Conservation (phyloP, 805 yeast genomes). For the Gaillardinia entomophila region DNA sequence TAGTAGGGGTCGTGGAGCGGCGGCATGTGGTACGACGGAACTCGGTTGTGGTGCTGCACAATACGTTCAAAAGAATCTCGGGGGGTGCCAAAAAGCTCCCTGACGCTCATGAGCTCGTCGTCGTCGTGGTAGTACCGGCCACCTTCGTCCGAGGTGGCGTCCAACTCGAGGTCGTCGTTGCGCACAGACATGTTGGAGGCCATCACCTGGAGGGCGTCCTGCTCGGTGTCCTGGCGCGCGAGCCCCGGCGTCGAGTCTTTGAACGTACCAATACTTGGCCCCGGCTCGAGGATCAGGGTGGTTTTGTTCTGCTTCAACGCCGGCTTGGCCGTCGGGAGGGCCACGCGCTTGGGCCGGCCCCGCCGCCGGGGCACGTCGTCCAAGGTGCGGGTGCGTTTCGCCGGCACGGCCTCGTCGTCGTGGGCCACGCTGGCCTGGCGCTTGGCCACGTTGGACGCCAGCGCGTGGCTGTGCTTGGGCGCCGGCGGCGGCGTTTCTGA, state of each 20-base stretch:
- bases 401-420: not conserved
- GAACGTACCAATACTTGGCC: conserved; percentile 28
- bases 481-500: conserved; percentile 41
- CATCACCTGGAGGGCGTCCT: conserved; percentile 32
- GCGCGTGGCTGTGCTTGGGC: conserved; percentile 41
- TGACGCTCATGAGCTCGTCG: conserved; percentile 32
- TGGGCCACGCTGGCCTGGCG: conserved; percentile 14
- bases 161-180: conserved; percentile 32
- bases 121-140: conserved; percentile 8
- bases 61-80: conserved; percentile 31
- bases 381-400: conserved; percentile 1
- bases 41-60: conserved; percentile 12
- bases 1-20: conserved; percentile 26
- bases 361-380: conserved; percentile 20
- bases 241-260: conserved; percentile 1
- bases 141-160: conserved; percentile 4
- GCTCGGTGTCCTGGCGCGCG: conserved; percentile 34
- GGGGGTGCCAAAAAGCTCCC: conserved; percentile 38
- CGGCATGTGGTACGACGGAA: conserved; percentile 5
- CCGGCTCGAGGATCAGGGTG: conserved; percentile 21
- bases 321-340: conserved; percentile 18
- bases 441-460: conserved; percentile 37
- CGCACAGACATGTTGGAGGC: conserved; percentile 26
- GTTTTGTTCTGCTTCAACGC: conserved; percentile 27
- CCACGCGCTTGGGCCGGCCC: conserved; percentile 32